Conservation (phyloP, 1,284 basidiomycete genomes). For the Ceratobasidium sp. region DNA sequence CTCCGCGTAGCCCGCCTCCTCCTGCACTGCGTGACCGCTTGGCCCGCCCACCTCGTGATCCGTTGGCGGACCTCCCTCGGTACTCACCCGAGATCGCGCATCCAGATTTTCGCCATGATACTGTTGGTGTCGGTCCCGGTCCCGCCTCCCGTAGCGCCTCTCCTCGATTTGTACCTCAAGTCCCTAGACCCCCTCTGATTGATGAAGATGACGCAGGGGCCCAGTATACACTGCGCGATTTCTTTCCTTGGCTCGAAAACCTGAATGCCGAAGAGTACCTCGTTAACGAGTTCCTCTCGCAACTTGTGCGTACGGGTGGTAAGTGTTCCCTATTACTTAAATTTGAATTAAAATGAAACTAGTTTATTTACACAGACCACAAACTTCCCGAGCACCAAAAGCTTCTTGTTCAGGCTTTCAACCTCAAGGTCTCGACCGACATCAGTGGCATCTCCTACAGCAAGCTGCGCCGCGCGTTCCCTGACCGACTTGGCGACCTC, state of each 20-base stretch:
- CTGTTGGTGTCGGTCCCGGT: slow-evolving; percentile 8
- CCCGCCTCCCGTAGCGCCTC: slow-evolving; percentile 1
- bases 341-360: neutral
- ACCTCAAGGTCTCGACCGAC: slow-evolving; percentile 34
- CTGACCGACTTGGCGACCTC: slow-evolving; percentile 5
- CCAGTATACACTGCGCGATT: neutral
- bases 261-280: slow-evolving; percentile 11
- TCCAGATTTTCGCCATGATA: slow-evolving; percentile 7
- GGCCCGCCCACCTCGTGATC: neutral
- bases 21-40: neutral
- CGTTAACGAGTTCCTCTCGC: slow-evolving; percentile 1
- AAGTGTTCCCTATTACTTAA: neutral
- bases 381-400: neutral
- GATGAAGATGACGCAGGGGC: neutral
- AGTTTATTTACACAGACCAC: neutral
- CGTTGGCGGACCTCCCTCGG: neutral
- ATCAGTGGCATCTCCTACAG: slow-evolving; percentile 24
- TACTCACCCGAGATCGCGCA: neutral
- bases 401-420: slow-evolving; percentile 25
- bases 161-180: neutral
- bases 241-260: slow-evolving; percentile 9
- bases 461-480: slow-evolving; percentile 33
- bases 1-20: neutral
- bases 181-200: neutral
- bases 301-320: slow-evolving; percentile 13